phyloP scores from a whole-genome alignment of 1,284 basidiomycete genomes.

The Schizophyllum amplum region DNA sequence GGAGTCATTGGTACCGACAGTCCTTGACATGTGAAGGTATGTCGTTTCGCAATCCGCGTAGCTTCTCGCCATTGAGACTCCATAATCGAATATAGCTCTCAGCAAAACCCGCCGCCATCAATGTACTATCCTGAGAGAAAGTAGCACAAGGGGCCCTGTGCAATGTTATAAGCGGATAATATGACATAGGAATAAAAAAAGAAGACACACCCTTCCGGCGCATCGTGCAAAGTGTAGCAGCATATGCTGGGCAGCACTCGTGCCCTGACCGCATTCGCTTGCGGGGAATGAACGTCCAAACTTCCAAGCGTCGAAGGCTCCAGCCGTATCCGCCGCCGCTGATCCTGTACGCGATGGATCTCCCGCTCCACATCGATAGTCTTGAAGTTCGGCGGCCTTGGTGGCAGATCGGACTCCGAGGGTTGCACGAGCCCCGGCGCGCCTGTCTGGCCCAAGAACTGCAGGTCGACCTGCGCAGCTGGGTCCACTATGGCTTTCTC shows the following conservation, averaged over 20 bases:
- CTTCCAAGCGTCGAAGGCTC: slow-evolving; percentile 62
- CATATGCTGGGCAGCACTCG: slow-evolving; percentile 83
- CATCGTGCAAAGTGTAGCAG: slow-evolving; percentile 88
- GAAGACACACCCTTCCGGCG: slow-evolving; percentile 73
- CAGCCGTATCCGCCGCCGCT: slow-evolving; percentile 81
- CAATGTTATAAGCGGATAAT: slow-evolving; percentile 3
- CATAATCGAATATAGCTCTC: slow-evolving; percentile 95
- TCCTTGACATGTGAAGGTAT: slow-evolving; percentile 26
- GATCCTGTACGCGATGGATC: slow-evolving; percentile 85
- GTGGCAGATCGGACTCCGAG: slow-evolving; percentile 67
- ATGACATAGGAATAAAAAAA: not conserved
- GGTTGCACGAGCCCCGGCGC: slow-evolving; percentile 54
- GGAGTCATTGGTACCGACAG: slow-evolving; percentile 19
- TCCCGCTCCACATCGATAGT: slow-evolving; percentile 88
- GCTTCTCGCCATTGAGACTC: slow-evolving; percentile 89
- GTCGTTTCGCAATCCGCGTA: slow-evolving; percentile 73
- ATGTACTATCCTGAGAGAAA: slow-evolving; percentile 86
- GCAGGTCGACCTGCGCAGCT: slow-evolving; percentile 53
- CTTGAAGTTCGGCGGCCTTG: slow-evolving; percentile 76
- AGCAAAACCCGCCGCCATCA: slow-evolving; percentile 95
- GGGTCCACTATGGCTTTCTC: slow-evolving; percentile 68
- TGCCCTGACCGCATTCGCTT: slow-evolving; percentile 45
- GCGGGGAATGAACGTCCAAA: slow-evolving; percentile 48
- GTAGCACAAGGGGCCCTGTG: slow-evolving; percentile 76
- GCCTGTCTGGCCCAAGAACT: slow-evolving; percentile 38